A percentile compares a stretch with the other conserved stretches of the same genome.
Conservation (phyloP, 306 rosid species). For the Acmispon strigosus region DNA sequence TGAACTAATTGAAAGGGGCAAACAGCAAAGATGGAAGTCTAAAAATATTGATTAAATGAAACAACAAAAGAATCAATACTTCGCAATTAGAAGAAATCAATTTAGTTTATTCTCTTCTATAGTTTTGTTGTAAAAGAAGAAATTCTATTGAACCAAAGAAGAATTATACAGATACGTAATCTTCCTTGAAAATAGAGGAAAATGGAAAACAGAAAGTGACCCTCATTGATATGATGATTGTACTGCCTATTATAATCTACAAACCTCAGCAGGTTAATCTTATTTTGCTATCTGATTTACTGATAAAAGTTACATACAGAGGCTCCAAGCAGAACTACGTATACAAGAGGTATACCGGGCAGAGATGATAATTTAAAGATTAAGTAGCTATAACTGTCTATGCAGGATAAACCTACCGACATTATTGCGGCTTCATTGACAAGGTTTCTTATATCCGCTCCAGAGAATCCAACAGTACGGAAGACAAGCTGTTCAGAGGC, state of each 20-base stretch:
- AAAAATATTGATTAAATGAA: neutral
- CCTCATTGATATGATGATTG: neutral
- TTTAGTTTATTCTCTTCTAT: neutral
- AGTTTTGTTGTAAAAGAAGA: neutral
- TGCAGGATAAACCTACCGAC: slow-evolving; percentile 66
- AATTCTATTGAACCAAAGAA: neutral
- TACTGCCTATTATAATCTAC: neutral
- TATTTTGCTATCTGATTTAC: neutral
- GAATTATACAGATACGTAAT: neutral
- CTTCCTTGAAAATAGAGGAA: neutral
- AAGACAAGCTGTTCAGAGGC: slow-evolving; percentile 72
- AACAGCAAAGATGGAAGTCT: neutral
- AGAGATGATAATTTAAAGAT: neutral
- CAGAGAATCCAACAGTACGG: slow-evolving; percentile 95
- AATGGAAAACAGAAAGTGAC: neutral
- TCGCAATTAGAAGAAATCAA: neutral
- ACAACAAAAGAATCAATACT: neutral
- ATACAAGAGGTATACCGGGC: neutral
- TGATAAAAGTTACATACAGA: neutral
- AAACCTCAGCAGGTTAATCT: neutral
- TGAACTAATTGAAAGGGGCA: neutral
- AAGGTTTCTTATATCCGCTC: slow-evolving; percentile 93
- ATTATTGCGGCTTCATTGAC: slow-evolving; percentile 96
- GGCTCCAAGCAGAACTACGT: neutral
- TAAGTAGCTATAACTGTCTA: neutral